Percentiles rank a stretch among this genome's conserved stretches.
phyloP scores from a whole-genome alignment of 139 green algal species.

The Coelastrella sp. region DNA sequence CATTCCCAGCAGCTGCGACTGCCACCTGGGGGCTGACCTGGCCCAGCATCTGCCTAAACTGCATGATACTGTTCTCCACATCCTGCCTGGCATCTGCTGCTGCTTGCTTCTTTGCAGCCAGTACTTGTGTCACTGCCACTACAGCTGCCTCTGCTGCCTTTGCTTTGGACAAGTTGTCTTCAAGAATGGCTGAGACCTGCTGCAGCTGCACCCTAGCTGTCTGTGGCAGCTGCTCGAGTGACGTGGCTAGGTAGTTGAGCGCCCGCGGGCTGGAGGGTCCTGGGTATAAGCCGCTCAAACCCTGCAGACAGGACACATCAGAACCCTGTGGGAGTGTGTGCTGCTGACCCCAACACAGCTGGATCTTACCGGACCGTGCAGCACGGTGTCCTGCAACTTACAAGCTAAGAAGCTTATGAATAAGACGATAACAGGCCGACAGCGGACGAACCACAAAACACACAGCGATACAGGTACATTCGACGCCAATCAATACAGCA shows the following conservation, averaged over 20 bases:
- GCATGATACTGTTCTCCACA: not conserved
- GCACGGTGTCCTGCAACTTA: no score
- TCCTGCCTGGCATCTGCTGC: conserved; percentile 16
- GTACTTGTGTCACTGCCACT: conserved; percentile 33
- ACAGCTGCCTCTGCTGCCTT: conserved; percentile 48
- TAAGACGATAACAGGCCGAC: no score
- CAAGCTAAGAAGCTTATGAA: no score
- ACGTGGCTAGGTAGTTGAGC: not conserved
- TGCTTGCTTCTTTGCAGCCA: conserved; percentile 37
- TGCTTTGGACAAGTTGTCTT: conserved; percentile 4
- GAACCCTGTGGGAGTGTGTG: no score
- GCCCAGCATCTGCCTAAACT: not conserved
- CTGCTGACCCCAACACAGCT: no score
- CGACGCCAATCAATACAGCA: no score
- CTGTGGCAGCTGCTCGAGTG: not conserved
- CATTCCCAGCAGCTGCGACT: conserved; percentile 2
- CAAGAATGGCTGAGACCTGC: conserved; percentile 3
- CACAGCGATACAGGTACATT: no score
- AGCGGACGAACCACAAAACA: no score
- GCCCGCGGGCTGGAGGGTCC: not conserved
- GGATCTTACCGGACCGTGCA: no score
- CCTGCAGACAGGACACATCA: no score
- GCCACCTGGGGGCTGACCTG: conserved; percentile 3
- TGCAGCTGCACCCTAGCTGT: not conserved
- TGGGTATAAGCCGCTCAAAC: conserved; percentile 8